Evolutionary conservation across 805 yeast species (phyloP), one percentile per base, ranked within the genome.

Genomic region (Hagleromyces aurorensis): DNA sequence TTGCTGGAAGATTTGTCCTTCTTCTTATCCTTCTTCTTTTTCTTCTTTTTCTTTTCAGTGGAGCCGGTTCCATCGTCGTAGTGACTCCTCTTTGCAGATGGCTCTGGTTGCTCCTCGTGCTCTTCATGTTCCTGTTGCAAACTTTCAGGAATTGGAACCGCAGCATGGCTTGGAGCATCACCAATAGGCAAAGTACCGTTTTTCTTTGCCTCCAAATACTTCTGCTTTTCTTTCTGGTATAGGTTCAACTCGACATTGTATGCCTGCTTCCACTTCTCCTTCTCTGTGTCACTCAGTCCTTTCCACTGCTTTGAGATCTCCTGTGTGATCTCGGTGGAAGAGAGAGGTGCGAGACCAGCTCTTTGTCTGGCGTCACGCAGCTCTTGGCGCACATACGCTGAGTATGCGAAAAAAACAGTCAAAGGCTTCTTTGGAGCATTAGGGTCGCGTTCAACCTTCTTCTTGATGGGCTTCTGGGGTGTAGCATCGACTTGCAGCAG

Each of bases 341-440:
- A 67, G 41, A 80, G 66, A 7, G 83, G 72, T 10, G 79, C 71
- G 45, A 68, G 64, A 19, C 80, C 76, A 22, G 67, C 62, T 20
- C 60, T 60, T 33, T 62, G 68, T 50, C 94, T 71, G 39, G 81
- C 86, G 31, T 71, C 77, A 33, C 78, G 73, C 39, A 87, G 68
- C 21, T 68, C 62, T 38, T 78, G 80, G 49, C 95, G 76, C 41
- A 75, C 71, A 42, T 73, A 75, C 41, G 80, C 77, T 30, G 84
- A 75, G 59, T 75, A 89, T 23, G 76, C 70, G 57, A 89, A 82
- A 63, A 76, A 87, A 25, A 83, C 80, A 13, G 96, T 86, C 50
- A 84, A 65, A 10, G 98, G 97, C 50, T 86, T 86, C 67, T 83
- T 85, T 36, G 98, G 98, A 25, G 95, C 96, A 49, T 82, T 78